phyloP scores from a whole-genome alignment of 1,284 basidiomycete species.

The Microbotryum violaceum region DNA sequence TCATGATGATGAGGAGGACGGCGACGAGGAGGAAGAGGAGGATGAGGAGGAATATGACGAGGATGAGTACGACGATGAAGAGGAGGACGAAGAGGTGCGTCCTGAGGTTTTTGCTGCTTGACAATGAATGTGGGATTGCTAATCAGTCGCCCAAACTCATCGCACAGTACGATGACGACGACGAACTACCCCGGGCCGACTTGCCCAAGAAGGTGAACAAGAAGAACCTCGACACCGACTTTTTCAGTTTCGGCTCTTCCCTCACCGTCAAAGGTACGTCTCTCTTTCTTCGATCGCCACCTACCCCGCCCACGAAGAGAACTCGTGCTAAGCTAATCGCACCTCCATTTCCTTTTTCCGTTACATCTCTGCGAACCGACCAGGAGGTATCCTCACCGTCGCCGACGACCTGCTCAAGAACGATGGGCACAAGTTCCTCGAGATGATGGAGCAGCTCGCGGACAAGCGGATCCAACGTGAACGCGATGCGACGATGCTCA shows the following conservation, averaged over 20 bases:
- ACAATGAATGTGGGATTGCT: background rate
- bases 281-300: background rate
- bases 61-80: slow-evolving; percentile 26
- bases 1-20: slow-evolving; percentile 16
- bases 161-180: slow-evolving; percentile 54
- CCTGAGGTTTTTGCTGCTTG: no score
- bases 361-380: slow-evolving; percentile 37
- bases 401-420: slow-evolving; percentile 97
- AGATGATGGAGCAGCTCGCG: slow-evolving; percentile 99
- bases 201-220: slow-evolving; percentile 43
- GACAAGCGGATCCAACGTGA: slow-evolving; percentile 88
- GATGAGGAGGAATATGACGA: slow-evolving; percentile 25
- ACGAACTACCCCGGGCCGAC: slow-evolving; percentile 50
- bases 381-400: slow-evolving; percentile 91
- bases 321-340: slow-evolving; percentile 38
- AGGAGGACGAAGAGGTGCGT: slow-evolving; percentile 31
- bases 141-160: background rate
- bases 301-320: slow-evolving; percentile 10
- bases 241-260: slow-evolving; percentile 69
- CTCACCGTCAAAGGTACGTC: slow-evolving; percentile 71
- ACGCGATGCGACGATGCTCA: slow-evolving; percentile 72
- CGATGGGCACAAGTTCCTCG: slow-evolving; percentile 95
- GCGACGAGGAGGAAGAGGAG: slow-evolving; percentile 26
- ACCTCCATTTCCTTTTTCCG: slow-evolving; percentile 7
- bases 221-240: slow-evolving; percentile 49